Evolutionary conservation across 371 early-diverging fungal genomes (phyloP).

Genomic region (Mortierella sp.): DNA sequence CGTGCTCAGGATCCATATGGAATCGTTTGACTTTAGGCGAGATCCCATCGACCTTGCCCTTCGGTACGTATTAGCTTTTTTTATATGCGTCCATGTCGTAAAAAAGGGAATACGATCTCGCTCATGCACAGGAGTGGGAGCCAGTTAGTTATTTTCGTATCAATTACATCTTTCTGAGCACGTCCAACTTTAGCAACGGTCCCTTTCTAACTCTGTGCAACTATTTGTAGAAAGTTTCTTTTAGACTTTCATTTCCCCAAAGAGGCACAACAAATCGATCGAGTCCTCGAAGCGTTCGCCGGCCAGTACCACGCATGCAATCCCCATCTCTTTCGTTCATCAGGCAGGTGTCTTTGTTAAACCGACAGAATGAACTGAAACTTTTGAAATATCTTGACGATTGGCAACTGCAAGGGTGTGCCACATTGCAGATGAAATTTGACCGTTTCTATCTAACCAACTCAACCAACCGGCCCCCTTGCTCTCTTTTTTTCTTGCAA

Average conservation of each 20-base stretch:
- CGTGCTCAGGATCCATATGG: conserved; percentile 67
- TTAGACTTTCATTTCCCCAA: conserved; percentile 85
- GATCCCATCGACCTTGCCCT: conserved; percentile 81
- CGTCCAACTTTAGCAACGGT: conserved; percentile 6
- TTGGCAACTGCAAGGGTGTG: background rate
- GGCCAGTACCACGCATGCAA: conserved; percentile 84
- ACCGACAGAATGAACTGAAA: no score
- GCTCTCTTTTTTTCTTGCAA: background rate
- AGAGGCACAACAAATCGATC: conserved; percentile 94
- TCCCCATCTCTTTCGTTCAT: conserved; percentile 71
- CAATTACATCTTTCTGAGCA: conserved; percentile 8
- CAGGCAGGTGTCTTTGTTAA: conserved; percentile 59
- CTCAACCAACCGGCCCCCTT: background rate
- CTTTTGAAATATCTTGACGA: background rate
- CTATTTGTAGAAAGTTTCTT: conserved; percentile 73
- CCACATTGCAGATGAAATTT: background rate
- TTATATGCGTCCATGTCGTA: background rate
- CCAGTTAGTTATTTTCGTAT: conserved; percentile 19
- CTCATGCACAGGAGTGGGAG: background rate
- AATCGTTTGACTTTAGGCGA: conserved; percentile 74
- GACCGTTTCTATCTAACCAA: conserved; percentile 11
- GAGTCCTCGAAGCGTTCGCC: conserved; percentile 89
- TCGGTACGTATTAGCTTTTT: conserved; percentile 60
- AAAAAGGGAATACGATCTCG: background rate
- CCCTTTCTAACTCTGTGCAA: background rate